phyloP scores from a whole-genome alignment of 2,329 filamentous ascomycete species.

The Samsoniella hepiali region DNA sequence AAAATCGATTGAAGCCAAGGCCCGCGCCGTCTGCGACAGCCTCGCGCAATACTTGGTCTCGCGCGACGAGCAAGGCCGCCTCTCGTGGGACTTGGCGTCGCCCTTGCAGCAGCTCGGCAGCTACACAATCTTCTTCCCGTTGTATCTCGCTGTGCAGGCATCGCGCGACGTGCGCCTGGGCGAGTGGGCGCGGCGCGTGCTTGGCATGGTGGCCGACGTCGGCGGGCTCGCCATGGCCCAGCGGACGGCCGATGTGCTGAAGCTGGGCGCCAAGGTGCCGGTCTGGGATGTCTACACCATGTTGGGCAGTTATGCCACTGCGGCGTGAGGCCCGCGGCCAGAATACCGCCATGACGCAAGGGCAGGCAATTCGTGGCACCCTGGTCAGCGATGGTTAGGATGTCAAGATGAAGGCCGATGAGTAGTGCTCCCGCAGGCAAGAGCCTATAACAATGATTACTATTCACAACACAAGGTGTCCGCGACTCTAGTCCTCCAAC shows the following conservation, averaged over 20 bases:
- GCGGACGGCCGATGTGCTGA: slow-evolving; percentile 19
- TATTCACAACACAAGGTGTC: no score
- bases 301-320: slow-evolving; percentile 28
- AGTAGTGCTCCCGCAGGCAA: no score
- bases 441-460: no score
- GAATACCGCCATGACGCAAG: no score
- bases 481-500: no score
- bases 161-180: slow-evolving; percentile 12
- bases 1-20: slow-evolving; percentile 10
- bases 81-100: slow-evolving; percentile 19
- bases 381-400: no score
- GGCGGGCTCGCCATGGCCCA: slow-evolving; percentile 21
- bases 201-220: slow-evolving; percentile 22
- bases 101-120: slow-evolving; percentile 24
- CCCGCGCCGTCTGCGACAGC: slow-evolving; percentile 21
- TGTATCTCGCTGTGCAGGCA: slow-evolving; percentile 23
- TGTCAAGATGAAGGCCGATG: not conserved
- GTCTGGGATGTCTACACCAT: slow-evolving; percentile 26
- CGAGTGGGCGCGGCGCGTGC: slow-evolving; percentile 20
- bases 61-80: slow-evolving; percentile 12
- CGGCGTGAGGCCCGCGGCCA: slow-evolving; percentile 16
- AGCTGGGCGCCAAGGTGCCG: slow-evolving; percentile 1
- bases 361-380: no score
- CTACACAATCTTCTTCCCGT: slow-evolving; percentile 21
- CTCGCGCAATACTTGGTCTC: slow-evolving; percentile 23